Evolutionary conservation across 2,329 filamentous ascomycete species (phyloP), one percentile per base, ranked within the genome.

Genomic region (Cryphonectria nitschkei): DNA sequence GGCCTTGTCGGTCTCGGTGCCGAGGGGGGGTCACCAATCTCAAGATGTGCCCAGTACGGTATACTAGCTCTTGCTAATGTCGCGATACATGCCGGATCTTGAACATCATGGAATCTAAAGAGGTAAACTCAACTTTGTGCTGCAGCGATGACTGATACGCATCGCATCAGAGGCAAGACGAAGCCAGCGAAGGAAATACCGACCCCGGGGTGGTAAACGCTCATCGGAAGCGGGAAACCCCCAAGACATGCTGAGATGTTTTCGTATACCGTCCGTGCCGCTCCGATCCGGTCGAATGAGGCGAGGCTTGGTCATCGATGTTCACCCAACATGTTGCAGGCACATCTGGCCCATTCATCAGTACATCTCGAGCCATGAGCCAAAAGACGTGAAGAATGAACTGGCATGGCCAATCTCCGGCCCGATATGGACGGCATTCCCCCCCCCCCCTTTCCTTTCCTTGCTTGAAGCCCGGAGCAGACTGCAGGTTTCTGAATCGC

Each of bases 181-280:
- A 43, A 46, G 37, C n/a, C n/a, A 26, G 14, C 34, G 11, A 22
- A 9, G 39, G 26, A 39, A 32, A 29, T 6, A 39, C 41, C n/a
- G 41, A 14, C n/a, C 61, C 37, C 22, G 13, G 34, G 34, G 8
- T 34, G 58, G 22, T 26, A 14, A 7, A 19, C 16, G 43, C 39
- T 2, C 54, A 19, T 62, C 39, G 37, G 67, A 62, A 63, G 50
- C 67, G 67, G 46, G 43, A 39, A 68, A 32, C 32, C 8, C 8
- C 14, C 13, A 22, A 70, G 29, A 39, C 50, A 37, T 54, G 34
- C 65, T 52, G 68, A 69, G 64, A 70, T 67, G 68, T 56, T 43
- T 65, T 62, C 46, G 67, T 66, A 68, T 73, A 69, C 69, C 71
- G 66, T 68, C 63, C 69, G 29, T 71, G 58, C 71, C 70, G 65